Evolutionary conservation across 2,329 filamentous ascomycete genomes (phyloP).

Genomic region (Albifimbria verrucaria): DNA sequence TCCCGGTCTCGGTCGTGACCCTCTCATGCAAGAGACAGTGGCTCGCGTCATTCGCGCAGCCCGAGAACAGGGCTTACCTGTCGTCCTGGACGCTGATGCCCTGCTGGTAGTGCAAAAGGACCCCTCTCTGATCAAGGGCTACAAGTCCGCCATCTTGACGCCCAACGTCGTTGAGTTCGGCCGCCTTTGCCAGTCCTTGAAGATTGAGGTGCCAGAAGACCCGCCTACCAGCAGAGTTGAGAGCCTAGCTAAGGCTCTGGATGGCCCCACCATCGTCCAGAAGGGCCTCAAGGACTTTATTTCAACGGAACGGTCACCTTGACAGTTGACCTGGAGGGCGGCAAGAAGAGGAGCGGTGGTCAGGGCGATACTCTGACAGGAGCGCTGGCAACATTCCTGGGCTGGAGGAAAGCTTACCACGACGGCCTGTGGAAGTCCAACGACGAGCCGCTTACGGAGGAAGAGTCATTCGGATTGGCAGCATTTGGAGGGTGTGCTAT

Average conservation of each 20-base stretch:
- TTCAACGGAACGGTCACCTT: constrained; percentile 73
- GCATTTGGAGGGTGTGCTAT: constrained; percentile 85
- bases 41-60: constrained; percentile 77
- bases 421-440: constrained; percentile 72
- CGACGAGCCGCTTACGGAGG: constrained; percentile 40
- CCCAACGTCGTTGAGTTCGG: constrained; percentile 94
- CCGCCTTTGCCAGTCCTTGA: constrained; percentile 72
- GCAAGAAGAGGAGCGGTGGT: constrained; percentile 85
- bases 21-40: constrained; percentile 84
- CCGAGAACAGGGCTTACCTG: constrained; percentile 65
- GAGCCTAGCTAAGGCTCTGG: constrained; percentile 69
- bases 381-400: constrained; percentile 80
- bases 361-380: constrained; percentile 96
- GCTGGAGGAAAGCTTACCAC: constrained; percentile 83
- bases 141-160: constrained; percentile 80
- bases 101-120: constrained; percentile 72
- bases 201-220: constrained; percentile 52
- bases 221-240: constrained; percentile 51
- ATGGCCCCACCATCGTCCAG: constrained; percentile 86
- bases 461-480: constrained; percentile 69
- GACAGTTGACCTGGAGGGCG: constrained; percentile 73
- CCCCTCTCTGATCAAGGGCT: constrained; percentile 76
- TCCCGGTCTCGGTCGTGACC: constrained; percentile 85
- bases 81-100: constrained; percentile 91
- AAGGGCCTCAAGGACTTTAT: constrained; percentile 84